These are phyloP conservation scores for Ceratocystis cubensis DNA, from an alignment of 2,329 filamentous ascomycete genomes.

Conservation along the genomic window DNA sequence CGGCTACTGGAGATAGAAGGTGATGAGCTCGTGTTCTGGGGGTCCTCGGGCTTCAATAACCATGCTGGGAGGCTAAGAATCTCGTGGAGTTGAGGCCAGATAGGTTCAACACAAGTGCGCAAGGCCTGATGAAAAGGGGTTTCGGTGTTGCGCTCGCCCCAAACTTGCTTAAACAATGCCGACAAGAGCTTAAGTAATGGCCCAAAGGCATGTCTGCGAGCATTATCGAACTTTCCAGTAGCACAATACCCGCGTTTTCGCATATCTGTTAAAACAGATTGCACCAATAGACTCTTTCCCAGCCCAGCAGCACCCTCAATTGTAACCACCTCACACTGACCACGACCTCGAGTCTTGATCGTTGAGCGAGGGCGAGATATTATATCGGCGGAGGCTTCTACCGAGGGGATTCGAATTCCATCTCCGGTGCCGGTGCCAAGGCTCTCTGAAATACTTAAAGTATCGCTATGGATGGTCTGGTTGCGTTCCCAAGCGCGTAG, in stretches of 20 bases:
- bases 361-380: slow-evolving; percentile 41
- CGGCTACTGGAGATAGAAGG: slow-evolving; percentile 22
- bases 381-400: slow-evolving; percentile 13
- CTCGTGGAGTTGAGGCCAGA: slow-evolving; percentile 52
- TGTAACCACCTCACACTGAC: slow-evolving; percentile 51
- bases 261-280: slow-evolving; percentile 49
- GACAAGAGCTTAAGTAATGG: slow-evolving; percentile 52
- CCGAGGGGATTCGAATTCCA: slow-evolving; percentile 6
- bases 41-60: slow-evolving; percentile 37
- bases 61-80: slow-evolving; percentile 57
- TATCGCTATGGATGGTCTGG: slow-evolving; percentile 39
- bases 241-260: slow-evolving; percentile 51
- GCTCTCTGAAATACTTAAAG: slow-evolving; percentile 36
- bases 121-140: slow-evolving; percentile 49
- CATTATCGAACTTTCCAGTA: slow-evolving; percentile 53
- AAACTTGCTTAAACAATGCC: slow-evolving; percentile 54
- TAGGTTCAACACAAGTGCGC: slow-evolving; percentile 49
- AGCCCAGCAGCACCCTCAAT: slow-evolving; percentile 50
- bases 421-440: slow-evolving; percentile 27
- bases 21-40: slow-evolving; percentile 22
- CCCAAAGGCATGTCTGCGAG: slow-evolving; percentile 48
- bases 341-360: slow-evolving; percentile 47
- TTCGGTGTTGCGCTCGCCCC: slow-evolving; percentile 53
- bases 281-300: slow-evolving; percentile 53
- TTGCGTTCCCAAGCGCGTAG: slow-evolving; percentile 41